phyloP scores from a whole-genome alignment of 2,329 filamentous ascomycete species.

The Clonostachys sp. region DNA sequence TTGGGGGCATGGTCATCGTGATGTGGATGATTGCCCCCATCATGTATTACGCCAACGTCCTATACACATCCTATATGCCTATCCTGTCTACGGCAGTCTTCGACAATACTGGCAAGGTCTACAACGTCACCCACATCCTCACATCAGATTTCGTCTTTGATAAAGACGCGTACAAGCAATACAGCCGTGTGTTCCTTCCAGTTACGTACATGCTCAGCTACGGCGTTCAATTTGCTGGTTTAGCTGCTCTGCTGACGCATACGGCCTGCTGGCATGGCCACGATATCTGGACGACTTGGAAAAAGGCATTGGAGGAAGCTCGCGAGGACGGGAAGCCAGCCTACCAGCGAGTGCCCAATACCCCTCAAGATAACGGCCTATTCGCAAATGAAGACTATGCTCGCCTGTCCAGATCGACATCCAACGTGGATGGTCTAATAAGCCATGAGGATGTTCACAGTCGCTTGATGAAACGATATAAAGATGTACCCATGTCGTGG shows the following conservation, averaged over 20 bases:
- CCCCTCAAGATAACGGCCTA: neutral
- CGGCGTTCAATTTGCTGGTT: slow-evolving; percentile 77
- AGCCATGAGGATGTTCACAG: slow-evolving; percentile 78
- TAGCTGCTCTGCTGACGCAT: slow-evolving; percentile 76
- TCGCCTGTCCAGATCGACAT: slow-evolving; percentile 25
- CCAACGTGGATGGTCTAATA: slow-evolving; percentile 50
- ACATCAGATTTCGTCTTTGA: slow-evolving; percentile 77
- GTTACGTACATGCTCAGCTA: slow-evolving; percentile 88
- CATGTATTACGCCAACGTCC: slow-evolving; percentile 74
- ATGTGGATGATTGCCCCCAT: slow-evolving; percentile 83
- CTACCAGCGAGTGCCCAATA: slow-evolving; percentile 46
- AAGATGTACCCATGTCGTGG: slow-evolving; percentile 78
- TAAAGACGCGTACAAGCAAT: slow-evolving; percentile 68
- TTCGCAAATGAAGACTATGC: slow-evolving; percentile 5
- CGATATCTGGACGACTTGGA: slow-evolving; percentile 77
- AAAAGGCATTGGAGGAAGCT: slow-evolving; percentile 61
- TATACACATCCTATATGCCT: slow-evolving; percentile 81
- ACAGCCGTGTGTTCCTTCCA: slow-evolving; percentile 79
- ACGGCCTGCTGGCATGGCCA: slow-evolving; percentile 80
- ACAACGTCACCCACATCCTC: slow-evolving; percentile 77
- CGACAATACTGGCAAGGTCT: slow-evolving; percentile 76
- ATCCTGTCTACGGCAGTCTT: slow-evolving; percentile 82
- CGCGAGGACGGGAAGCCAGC: slow-evolving; percentile 40
- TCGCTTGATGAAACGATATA: slow-evolving; percentile 76
- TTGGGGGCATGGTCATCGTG: slow-evolving; percentile 72